Percentiles rank a stretch among this genome's conserved stretches.
Evolutionary conservation across 148 eudicot species (phyloP).

Genomic region (Rhododendron simsii): DNA sequence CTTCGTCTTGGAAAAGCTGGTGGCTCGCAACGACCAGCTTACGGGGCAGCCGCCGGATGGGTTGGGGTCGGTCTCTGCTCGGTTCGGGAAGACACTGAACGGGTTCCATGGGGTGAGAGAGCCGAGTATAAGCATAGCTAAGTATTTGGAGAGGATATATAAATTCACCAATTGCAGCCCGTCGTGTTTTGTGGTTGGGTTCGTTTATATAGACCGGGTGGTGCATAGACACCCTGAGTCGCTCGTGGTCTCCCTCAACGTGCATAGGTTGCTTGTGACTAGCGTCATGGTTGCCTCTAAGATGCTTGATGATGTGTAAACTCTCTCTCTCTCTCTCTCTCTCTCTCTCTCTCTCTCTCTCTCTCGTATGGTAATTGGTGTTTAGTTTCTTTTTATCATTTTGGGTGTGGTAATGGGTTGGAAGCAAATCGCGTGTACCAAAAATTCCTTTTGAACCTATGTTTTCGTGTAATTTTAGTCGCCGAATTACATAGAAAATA

Average conservation of each 20-base stretch:
- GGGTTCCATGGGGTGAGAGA: slow-evolving; percentile 76
- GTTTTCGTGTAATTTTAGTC: not conserved
- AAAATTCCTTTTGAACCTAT: not conserved
- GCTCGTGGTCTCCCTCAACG: slow-evolving; percentile 67
- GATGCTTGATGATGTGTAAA: slow-evolving; percentile 87
- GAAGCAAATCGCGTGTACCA: not conserved
- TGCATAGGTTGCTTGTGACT: slow-evolving; percentile 78
- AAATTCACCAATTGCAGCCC: slow-evolving; percentile 88
- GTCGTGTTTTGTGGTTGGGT: slow-evolving; percentile 88
- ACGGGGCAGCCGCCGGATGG: slow-evolving; percentile 1
- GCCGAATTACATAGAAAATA: not conserved
- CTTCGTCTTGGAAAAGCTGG: slow-evolving; percentile 54
- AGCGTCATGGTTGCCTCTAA: slow-evolving; percentile 85
- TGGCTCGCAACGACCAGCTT: slow-evolving; percentile 62
- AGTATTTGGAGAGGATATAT: slow-evolving; percentile 84
- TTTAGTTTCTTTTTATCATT: not conserved
- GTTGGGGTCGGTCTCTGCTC: not conserved
- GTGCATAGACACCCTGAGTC: slow-evolving; percentile 67
- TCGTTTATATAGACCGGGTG: slow-evolving; percentile 77
- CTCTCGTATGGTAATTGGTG: not conserved
- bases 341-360: not conserved
- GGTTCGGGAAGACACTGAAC: slow-evolving; percentile 48
- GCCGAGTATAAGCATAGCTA: slow-evolving; percentile 67
- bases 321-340: not conserved
- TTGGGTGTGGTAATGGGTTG: not conserved